Evolutionary conservation across 352 stramenopile species (phyloP).

Genomic region (Hyphochytrium catenoides): DNA sequence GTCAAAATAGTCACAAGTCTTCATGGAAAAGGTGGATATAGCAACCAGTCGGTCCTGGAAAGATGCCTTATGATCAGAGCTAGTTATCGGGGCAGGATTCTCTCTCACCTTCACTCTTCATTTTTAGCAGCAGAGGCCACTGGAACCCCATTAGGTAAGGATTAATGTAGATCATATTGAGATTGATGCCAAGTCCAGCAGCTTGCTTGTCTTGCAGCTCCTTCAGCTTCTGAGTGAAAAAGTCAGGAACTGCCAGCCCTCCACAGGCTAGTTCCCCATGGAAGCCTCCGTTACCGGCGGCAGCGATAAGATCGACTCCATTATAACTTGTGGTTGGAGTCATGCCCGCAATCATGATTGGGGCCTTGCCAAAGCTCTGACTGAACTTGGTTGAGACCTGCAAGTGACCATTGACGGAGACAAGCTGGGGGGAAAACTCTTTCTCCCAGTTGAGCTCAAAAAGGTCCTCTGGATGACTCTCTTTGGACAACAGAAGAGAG

Average conservation of each 20-base stretch:
- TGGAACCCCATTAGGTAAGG: slow-evolving; percentile 65
- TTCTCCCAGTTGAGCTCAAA: too few relatives aligned
- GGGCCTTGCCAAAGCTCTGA: slow-evolving; percentile 32
- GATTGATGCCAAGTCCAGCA: slow-evolving; percentile 34
- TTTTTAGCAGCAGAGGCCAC: slow-evolving; percentile 55
- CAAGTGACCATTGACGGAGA: too few relatives aligned
- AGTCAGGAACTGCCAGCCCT: slow-evolving; percentile 28
- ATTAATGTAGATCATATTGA: slow-evolving; percentile 73
- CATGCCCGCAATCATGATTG: slow-evolving; percentile 56
- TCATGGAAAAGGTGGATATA: too few relatives aligned
- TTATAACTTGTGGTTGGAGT: slow-evolving; percentile 50
- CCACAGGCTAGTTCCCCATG: slow-evolving; percentile 43
- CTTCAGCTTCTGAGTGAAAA: slow-evolving; percentile 35
- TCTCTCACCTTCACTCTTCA: slow-evolving; percentile 40
- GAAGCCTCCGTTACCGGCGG: slow-evolving; percentile 46
- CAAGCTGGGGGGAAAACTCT: too few relatives aligned
- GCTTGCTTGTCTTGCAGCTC: slow-evolving; percentile 40
- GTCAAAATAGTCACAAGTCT: too few relatives aligned
- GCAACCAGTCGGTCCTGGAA: too few relatives aligned
- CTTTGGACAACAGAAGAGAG: too few relatives aligned
- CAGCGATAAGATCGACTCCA: slow-evolving; percentile 50
- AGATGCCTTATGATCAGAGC: too few relatives aligned
- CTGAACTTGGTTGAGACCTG: slow-evolving; percentile 62
- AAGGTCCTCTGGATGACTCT: too few relatives aligned
- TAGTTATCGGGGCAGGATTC: too few relatives aligned